Evolutionary conservation across 495 filamentous ascomycete genomes (phyloP).

Genomic region (Darksidea phi): DNA sequence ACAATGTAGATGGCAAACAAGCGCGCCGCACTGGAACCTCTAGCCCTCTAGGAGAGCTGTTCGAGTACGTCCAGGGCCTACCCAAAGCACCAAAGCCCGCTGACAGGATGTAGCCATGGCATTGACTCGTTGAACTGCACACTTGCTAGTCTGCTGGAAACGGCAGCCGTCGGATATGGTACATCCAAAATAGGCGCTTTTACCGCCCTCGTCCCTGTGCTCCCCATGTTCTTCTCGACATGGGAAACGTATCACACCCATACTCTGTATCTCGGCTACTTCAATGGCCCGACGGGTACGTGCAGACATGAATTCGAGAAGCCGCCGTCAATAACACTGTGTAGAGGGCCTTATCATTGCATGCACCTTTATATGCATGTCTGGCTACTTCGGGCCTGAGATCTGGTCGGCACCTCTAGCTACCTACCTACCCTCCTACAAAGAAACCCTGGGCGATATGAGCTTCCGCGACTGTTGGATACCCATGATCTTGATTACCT

Average conservation of each 20-base stretch:
- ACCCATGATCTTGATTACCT: conserved; percentile 65
- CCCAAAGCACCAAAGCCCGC: conserved; percentile 17
- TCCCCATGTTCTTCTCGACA: conserved; percentile 99
- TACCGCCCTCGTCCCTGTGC: conserved; percentile 83
- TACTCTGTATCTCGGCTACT: conserved; percentile 91
- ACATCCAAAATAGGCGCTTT: conserved; percentile 78
- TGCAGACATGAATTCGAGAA: not conserved
- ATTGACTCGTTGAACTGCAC: conserved; percentile 98
- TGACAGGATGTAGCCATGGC: conserved; percentile 65
- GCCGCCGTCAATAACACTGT: conserved; percentile 10
- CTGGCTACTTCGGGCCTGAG: conserved; percentile 80
- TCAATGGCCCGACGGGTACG: conserved; percentile 85
- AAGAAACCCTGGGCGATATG: conserved; percentile 23
- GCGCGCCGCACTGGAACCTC: conserved; percentile 92
- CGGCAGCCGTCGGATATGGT: conserved; percentile 86
- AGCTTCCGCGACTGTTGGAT: conserved; percentile 87
- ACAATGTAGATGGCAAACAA: conserved; percentile 98
- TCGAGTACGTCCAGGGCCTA: conserved; percentile 61
- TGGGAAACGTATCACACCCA: conserved; percentile 99
- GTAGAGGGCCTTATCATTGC: conserved; percentile 88
- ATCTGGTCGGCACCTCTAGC: conserved; percentile 78
- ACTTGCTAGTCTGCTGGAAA: conserved; percentile 81
- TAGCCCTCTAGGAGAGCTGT: conserved; percentile 89
- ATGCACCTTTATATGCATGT: conserved; percentile 77
- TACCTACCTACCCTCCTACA: conserved; percentile 26